Percentiles rank a stretch among this genome's conserved stretches.
Evolutionary conservation across 2,329 filamentous ascomycete genomes (phyloP).

Genomic region (Cercospora brassicicola): DNA sequence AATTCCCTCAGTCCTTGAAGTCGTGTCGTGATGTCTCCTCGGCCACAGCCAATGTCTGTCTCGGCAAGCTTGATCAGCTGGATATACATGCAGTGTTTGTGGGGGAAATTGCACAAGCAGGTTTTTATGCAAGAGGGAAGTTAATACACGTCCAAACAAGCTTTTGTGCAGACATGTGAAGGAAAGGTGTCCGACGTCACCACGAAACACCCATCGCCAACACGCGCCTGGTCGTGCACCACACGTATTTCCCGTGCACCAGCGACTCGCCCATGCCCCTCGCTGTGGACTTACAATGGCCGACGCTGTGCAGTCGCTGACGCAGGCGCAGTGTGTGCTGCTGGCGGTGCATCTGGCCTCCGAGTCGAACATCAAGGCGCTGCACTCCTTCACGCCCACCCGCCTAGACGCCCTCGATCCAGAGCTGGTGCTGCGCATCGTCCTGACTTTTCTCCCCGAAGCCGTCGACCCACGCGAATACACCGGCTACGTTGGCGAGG

Average conservation of each 20-base stretch:
- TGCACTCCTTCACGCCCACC: conserved; percentile 61
- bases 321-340: conserved; percentile 68
- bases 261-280: background rate
- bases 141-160: background rate
- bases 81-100: background rate
- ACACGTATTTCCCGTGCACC: background rate
- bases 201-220: background rate
- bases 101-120: background rate
- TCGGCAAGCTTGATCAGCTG: background rate
- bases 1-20: background rate
- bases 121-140: background rate
- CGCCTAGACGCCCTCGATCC: conserved; percentile 60
- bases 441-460: conserved; percentile 77
- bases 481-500: conserved; percentile 59
- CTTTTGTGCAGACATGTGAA: background rate
- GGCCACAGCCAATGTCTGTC: background rate
- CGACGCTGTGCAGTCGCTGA: conserved; percentile 47
- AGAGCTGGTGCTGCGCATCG: conserved; percentile 67
- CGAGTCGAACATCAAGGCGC: conserved; percentile 61
- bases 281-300: conserved; percentile 11
- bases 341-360: conserved; percentile 70
- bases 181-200: background rate
- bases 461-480: conserved; percentile 64
- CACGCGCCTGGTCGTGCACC: background rate
- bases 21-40: background rate